Evolutionary conservation across 768 basidiomycete genomes (phyloP).

Genomic region (Gymnopilus dilepis): DNA sequence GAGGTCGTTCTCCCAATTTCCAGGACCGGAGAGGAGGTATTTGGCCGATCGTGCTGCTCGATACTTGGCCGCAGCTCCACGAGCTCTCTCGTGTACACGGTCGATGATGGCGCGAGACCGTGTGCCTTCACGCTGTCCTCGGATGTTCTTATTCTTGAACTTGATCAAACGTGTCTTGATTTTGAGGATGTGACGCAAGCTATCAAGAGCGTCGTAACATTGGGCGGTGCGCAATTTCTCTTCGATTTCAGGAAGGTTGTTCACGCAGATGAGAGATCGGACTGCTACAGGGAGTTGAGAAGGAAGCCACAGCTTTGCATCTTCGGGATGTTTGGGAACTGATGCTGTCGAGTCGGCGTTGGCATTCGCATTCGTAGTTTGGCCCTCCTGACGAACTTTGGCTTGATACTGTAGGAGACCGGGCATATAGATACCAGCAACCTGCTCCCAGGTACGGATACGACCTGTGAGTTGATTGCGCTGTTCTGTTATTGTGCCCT

Average conservation of each 20-base stretch:
- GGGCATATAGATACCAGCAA: background rate
- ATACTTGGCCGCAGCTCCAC: conserved; percentile 11
- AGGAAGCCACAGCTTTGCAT: conserved; percentile 13
- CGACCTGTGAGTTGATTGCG: background rate
- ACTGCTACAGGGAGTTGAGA: background rate
- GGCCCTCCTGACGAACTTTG: background rate
- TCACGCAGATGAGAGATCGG: conserved; percentile 3
- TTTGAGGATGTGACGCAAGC: conserved; percentile 8
- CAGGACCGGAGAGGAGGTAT: conserved; percentile 8
- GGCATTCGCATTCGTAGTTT: background rate
- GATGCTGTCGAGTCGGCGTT: background rate
- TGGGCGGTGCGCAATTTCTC: conserved; percentile 12
- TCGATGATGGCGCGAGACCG: conserved; percentile 6
- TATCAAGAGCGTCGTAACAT: conserved; percentile 11
- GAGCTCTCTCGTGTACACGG: conserved; percentile 13
- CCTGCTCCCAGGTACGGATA: background rate
- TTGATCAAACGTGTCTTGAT: conserved; percentile 14
- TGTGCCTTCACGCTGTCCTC: conserved; percentile 6
- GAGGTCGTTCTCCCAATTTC: conserved; percentile 18
- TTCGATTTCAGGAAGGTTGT: conserved; percentile 11
- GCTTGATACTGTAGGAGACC: conserved; percentile 1
- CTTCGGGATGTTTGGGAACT: background rate
- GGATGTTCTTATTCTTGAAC: conserved; percentile 12
- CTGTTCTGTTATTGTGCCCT: conserved; percentile 13
- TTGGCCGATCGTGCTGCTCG: conserved; percentile 13